Evolutionary conservation across 768 basidiomycete genomes (phyloP).

Genomic region (Amylocystis lapponica): DNA sequence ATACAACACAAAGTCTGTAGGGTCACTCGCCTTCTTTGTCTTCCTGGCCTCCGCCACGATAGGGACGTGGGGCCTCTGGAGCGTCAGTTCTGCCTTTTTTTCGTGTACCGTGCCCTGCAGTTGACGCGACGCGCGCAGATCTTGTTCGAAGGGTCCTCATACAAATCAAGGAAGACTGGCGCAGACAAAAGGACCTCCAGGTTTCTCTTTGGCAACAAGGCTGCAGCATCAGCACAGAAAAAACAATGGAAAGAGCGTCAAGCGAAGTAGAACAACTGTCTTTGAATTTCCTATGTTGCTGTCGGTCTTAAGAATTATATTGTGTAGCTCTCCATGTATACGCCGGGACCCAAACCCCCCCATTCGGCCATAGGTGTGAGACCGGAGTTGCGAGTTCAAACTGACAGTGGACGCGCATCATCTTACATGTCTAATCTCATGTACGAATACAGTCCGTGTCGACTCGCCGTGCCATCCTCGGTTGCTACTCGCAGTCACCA

Average conservation of each 20-base stretch:
- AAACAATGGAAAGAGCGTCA: conserved; percentile 26
- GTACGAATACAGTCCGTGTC: conserved; percentile 84
- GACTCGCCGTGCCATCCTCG: conserved; percentile 93
- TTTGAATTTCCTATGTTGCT: too few relatives aligned
- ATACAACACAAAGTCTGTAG: conserved; percentile 56
- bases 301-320: neutral
- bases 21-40: conserved; percentile 48
- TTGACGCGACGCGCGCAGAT: conserved; percentile 32
- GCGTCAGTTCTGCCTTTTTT: conserved; percentile 36
- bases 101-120: neutral
- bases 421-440: conserved; percentile 63
- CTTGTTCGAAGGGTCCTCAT: conserved; percentile 51
- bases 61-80: conserved; percentile 67
- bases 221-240: conserved; percentile 29
- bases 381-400: too few relatives aligned
- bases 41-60: conserved; percentile 45
- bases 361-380: too few relatives aligned
- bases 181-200: conserved; percentile 77
- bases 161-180: conserved; percentile 66
- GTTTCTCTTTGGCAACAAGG: conserved; percentile 74
- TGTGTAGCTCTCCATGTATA: too few relatives aligned
- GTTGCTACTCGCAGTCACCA: conserved; percentile 90
- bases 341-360: too few relatives aligned
- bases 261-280: neutral
- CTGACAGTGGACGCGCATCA: neutral